A percentile compares a stretch with the other conserved stretches of the same genome.
These are phyloP conservation scores for Ustilago crameri DNA, from an alignment of 1,284 basidiomycete genomes.

Conservation along the genomic window DNA sequence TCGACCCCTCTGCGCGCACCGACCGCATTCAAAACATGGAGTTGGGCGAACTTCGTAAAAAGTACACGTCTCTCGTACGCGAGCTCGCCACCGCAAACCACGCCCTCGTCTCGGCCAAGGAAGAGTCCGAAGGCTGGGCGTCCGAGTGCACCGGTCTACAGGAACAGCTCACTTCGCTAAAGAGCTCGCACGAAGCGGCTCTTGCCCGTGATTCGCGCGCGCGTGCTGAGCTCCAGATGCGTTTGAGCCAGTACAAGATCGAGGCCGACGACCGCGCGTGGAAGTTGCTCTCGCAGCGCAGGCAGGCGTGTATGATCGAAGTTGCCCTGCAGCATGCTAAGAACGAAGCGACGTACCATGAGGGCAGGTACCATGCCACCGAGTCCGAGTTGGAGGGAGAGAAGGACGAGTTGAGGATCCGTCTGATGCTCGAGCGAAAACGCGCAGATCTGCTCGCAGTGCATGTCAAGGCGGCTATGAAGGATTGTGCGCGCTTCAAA, in stretches of 20 bases:
- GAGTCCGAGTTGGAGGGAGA: constrained; percentile 29
- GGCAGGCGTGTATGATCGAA: constrained; percentile 26
- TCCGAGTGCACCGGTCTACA: constrained; percentile 45
- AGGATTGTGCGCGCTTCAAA: constrained; percentile 23
- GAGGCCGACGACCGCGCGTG: constrained; percentile 42
- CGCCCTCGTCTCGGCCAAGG: constrained; percentile 37
- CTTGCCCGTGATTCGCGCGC: constrained; percentile 26
- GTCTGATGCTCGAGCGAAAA: constrained; percentile 45
- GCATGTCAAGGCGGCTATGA: constrained; percentile 23
- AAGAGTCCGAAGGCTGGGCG: constrained; percentile 49
- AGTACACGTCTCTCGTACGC: constrained; percentile 15
- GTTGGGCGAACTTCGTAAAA: constrained; percentile 42
- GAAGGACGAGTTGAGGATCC: constrained; percentile 41
- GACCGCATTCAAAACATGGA: constrained; percentile 44
- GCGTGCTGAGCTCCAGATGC: constrained; percentile 25
- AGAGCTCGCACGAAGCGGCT: constrained; percentile 16
- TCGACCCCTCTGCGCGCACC: constrained; percentile 33
- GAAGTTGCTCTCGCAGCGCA: constrained; percentile 30
- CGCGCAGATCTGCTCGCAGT: constrained; percentile 37
- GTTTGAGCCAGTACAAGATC: constrained; percentile 43
- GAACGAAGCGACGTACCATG: constrained; percentile 40
- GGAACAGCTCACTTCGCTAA: constrained; percentile 25
- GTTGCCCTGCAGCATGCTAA: constrained; percentile 38
- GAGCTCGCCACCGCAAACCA: constrained; percentile 24
- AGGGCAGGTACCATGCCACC: constrained; percentile 26